phyloP scores from a whole-genome alignment of 371 early-diverging fungal species.

The Chytridiales sp. region DNA sequence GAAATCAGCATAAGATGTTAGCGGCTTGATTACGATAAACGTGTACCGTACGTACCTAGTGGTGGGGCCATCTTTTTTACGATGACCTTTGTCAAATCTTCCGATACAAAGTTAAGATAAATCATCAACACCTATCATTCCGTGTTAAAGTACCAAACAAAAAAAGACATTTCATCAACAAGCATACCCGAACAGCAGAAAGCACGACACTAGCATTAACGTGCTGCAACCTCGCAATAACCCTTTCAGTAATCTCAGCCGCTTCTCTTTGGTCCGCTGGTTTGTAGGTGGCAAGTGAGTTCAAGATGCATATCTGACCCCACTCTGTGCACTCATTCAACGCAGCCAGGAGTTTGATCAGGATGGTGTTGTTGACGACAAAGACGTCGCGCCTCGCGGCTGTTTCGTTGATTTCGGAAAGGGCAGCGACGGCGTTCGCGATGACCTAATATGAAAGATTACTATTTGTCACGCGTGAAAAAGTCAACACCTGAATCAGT shows the following conservation, averaged over 20 bases:
- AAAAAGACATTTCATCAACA: neutral
- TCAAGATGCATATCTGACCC: conserved; percentile 91
- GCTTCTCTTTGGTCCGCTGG: conserved; percentile 87
- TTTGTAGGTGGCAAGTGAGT: conserved; percentile 78
- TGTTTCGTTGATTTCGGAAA: conserved; percentile 89
- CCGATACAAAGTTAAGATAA: conserved; percentile 63
- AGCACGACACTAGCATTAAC: conserved; percentile 96
- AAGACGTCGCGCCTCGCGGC: conserved; percentile 76
- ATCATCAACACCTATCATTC: conserved; percentile 82
- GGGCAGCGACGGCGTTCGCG: conserved; percentile 92
- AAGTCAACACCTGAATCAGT: neutral
- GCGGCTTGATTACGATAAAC: neutral
- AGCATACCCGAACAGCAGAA: conserved; percentile 74
- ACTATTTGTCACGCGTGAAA: neutral
- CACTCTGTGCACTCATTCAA: conserved; percentile 98
- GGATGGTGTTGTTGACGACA: conserved; percentile 72
- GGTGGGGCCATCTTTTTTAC: conserved; percentile 87
- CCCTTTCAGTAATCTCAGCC: conserved; percentile 85
- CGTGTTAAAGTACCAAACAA: neutral
- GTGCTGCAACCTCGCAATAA: conserved; percentile 91
- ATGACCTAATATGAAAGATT: conserved; percentile 63
- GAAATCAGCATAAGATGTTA: neutral
- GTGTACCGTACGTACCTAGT: conserved; percentile 55
- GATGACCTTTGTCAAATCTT: conserved; percentile 67
- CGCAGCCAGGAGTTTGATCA: conserved; percentile 87